Conservation (phyloP, 192 early-diverging fungal species). For the Linnemannia hyalina region DNA sequence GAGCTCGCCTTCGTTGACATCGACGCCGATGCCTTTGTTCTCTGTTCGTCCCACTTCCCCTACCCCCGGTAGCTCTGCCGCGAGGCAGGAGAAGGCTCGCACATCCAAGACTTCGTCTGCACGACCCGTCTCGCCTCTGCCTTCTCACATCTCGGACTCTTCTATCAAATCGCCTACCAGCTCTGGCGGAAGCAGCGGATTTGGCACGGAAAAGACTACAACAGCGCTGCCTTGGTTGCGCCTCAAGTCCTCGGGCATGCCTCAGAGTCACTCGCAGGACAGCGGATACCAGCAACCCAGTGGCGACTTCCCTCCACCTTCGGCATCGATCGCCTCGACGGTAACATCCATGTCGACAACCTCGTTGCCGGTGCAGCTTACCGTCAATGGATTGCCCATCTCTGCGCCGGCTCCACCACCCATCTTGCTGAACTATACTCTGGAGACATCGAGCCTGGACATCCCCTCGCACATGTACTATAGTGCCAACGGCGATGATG, state of each 20-base stretch:
- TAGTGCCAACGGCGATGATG: constrained; percentile 49
- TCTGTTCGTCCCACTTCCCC: constrained; percentile 10
- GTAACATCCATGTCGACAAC: constrained; percentile 22
- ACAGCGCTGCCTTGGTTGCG: constrained; percentile 42
- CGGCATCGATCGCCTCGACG: constrained; percentile 10
- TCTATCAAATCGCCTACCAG: constrained; percentile 7
- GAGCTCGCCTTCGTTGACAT: constrained; percentile 46
- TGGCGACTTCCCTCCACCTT: constrained; percentile 5
- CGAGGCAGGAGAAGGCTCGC: not conserved
- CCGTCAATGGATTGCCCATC: constrained; percentile 26
- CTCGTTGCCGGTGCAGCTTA: constrained; percentile 20
- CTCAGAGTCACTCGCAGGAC: constrained; percentile 4
- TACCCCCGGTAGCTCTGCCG: not conserved
- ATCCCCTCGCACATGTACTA: constrained; percentile 47
- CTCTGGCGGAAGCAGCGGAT: not conserved
- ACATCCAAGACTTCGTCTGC: constrained; percentile 5
- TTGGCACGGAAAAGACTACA: constrained; percentile 8
- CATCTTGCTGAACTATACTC: constrained; percentile 33
- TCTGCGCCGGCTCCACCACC: constrained; percentile 37
- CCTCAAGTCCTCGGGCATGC: constrained; percentile 8
- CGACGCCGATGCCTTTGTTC: constrained; percentile 14
- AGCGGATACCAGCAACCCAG: constrained; percentile 4
- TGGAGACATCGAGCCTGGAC: constrained; percentile 28
- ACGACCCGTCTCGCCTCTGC: constrained; percentile 16
- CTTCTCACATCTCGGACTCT: not conserved